Base-by-base conservation (phyloP, 345 rosid species). In the Salix purpurea region DNA sequence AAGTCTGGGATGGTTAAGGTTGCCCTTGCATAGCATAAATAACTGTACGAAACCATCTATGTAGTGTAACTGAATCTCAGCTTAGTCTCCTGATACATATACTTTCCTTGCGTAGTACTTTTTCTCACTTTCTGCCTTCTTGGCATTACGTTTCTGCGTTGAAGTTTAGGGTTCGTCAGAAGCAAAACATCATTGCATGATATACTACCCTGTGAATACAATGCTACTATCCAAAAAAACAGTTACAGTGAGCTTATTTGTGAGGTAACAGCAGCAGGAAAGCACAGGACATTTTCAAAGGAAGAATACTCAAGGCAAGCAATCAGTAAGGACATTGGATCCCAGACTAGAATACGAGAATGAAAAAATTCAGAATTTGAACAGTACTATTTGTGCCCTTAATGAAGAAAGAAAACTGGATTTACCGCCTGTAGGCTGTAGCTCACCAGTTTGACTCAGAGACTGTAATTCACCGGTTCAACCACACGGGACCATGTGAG, bases 31-130 rank as follows among this genome's bases (percentile, higher is more conserved):
- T 42, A 12, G 74, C 65, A 37, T 13, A n/a, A 70, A 73, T 67
- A 77, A 56, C 77, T 70, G 78, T 62, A 66, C 56, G 56, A 42
- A 79, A 77, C 75, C 67, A 65, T 71, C 81, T 78, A 72, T 8
- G 64, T 30, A 32, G 18, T 50, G 4, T 16, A 60, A 16, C n/a
- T 19, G 8, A 50, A 62, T 46, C 26, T 14, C 6, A 5, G 42
- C 24, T 78, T 86, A 91, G 58, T 88, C 91, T 65, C 87, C 92
- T 4, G 90, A 73, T 58, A 89, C 86, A 65, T 83, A 86, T 5
- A 84, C 78, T 84, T 89, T 91, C 88, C 85, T 86, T 68, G 84
- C 87, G 16, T 91, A 91, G 79, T 91, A 91, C 78, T 86, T 91
- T 74, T 88, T 88, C 88, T 91, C 96, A 65, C 90, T 87, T 30